Conservation (phyloP, 2,329 filamentous ascomycete species). For the Aureobasidium leucospermi region DNA sequence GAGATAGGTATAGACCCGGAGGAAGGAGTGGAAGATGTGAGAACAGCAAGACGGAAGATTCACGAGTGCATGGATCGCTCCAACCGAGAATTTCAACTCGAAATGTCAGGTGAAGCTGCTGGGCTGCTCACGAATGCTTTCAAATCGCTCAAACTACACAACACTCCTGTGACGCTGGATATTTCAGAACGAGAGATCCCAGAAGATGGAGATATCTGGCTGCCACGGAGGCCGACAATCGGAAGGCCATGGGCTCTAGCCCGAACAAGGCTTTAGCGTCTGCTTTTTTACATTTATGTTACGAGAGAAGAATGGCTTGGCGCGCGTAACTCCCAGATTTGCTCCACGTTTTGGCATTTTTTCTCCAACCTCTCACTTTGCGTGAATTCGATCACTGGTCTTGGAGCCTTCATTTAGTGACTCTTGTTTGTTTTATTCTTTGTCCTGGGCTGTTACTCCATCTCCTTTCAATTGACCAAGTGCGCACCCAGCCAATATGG, state of each 20-base stretch:
- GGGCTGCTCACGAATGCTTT: no score
- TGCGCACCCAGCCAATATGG: neutral
- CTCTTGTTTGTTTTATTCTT: neutral
- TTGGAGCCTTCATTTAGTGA: neutral
- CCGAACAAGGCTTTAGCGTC: neutral
- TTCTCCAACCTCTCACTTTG: neutral
- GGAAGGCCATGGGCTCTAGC: neutral
- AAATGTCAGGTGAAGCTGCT: no score
- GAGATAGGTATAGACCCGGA: no score
- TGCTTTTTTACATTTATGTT: neutral
- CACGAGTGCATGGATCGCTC: no score
- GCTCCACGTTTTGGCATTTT: slow-evolving; percentile 11
- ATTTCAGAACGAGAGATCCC: neutral
- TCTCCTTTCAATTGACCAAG: neutral
- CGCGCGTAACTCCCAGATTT: neutral
- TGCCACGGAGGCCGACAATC: neutral
- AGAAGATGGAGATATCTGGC: neutral
- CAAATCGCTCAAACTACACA: no score
- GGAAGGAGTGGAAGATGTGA: no score
- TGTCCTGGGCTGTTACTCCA: neutral
- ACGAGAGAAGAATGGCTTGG: neutral
- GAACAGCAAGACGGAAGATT: no score
- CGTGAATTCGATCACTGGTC: neutral
- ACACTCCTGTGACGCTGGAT: no score
- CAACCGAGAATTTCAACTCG: no score